Percentiles rank a stretch among this genome's conserved stretches.
Evolutionary conservation across 164 flowering plant species (phyloP).

Genomic region (Malania oleifera): DNA sequence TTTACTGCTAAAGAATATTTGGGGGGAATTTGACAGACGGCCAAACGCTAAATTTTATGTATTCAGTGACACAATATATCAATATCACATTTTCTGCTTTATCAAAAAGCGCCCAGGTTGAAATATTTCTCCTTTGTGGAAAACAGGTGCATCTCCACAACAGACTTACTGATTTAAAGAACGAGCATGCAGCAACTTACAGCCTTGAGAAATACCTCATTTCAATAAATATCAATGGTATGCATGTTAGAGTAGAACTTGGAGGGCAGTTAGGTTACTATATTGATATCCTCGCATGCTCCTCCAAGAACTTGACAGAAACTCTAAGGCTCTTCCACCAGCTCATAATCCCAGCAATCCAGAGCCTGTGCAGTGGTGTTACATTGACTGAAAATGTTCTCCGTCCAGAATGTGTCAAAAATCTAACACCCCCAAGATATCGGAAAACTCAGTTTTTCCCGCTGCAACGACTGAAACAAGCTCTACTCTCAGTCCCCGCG

Average conservation of each 20-base stretch:
- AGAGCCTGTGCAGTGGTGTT: constrained; percentile 63
- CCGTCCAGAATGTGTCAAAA: constrained; percentile 70
- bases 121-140: background rate
- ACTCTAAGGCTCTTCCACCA: constrained; percentile 66
- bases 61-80: no score
- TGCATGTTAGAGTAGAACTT: constrained; percentile 73
- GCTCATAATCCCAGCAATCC: constrained; percentile 79
- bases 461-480: constrained; percentile 55
- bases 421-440: constrained; percentile 71
- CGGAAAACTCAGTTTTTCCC: constrained; percentile 51
- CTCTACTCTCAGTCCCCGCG: constrained; percentile 83
- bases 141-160: constrained; percentile 82
- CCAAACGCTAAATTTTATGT: no score
- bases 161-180: constrained; percentile 51
- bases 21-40: no score
- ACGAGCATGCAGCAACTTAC: constrained; percentile 76
- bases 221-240: constrained; percentile 64
- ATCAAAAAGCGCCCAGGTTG: background rate
- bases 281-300: constrained; percentile 85
- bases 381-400: constrained; percentile 59
- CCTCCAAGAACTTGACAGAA: constrained; percentile 69
- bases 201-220: constrained; percentile 82
- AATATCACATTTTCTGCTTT: background rate
- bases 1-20: no score
- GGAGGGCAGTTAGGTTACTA: constrained; percentile 76